Percentiles rank a stretch among this genome's conserved stretches.
These are phyloP conservation scores for Oxytropis ochrocephala DNA, from an alignment of 306 rosid genomes.

Conservation along the genomic window DNA sequence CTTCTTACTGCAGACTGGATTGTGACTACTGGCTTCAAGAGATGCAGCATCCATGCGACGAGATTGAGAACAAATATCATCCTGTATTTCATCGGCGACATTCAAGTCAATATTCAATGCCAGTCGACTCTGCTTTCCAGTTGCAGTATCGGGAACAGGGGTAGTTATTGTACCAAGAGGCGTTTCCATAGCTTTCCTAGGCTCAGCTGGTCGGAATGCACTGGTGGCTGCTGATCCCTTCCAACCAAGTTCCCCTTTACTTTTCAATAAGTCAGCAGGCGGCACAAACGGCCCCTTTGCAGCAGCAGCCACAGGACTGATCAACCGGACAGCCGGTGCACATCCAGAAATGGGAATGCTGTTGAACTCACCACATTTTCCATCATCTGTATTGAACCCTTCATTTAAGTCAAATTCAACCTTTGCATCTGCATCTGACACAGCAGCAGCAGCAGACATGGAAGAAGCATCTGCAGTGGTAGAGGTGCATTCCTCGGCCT, in stretches of 20 bases:
- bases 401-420: constrained; percentile 71
- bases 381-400: constrained; percentile 59
- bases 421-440: constrained; percentile 39
- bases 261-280: constrained; percentile 55
- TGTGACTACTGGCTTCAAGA: constrained; percentile 15
- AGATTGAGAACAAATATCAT: constrained; percentile 43
- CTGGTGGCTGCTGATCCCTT: constrained; percentile 84
- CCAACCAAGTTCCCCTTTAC: constrained; percentile 72
- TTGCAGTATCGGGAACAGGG: constrained; percentile 16
- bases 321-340: constrained; percentile 31
- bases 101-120: constrained; percentile 63
- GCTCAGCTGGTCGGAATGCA: constrained; percentile 85
- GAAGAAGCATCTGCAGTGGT: constrained; percentile 53
- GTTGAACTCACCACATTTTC: constrained; percentile 34
- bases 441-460: constrained; percentile 36
- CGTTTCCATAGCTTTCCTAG: constrained; percentile 49
- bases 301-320: constrained; percentile 59
- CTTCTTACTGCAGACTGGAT: constrained; percentile 8
- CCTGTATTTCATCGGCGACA: constrained; percentile 51
- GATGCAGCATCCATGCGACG: constrained; percentile 11
- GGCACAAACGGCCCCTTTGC: constrained; percentile 64
- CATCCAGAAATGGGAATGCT: constrained; percentile 24
- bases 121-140: constrained; percentile 37
- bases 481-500: constrained; percentile 63
- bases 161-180: constrained; percentile 18